These are phyloP conservation scores for Allomyces macrogynus DNA, from an alignment of 192 early-diverging fungal genomes.

Conservation along the genomic window DNA sequence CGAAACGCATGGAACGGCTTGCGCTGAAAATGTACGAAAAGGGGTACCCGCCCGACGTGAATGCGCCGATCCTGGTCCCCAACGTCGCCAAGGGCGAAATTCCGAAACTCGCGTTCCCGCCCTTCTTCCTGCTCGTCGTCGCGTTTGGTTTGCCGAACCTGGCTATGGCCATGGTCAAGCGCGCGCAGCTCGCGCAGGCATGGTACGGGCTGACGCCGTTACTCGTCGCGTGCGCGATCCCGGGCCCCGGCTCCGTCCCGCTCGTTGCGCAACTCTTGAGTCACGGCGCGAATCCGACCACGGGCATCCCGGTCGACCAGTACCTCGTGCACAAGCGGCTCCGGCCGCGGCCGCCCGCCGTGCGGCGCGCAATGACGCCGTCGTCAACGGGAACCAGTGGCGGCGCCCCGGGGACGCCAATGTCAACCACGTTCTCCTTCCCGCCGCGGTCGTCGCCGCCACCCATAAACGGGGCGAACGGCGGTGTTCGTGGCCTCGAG, in stretches of 20 bases:
- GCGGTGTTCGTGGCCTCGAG: background rate
- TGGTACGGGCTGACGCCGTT: conserved; percentile 36
- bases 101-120: conserved; percentile 15
- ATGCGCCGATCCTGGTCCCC: conserved; percentile 13
- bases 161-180: conserved; percentile 27
- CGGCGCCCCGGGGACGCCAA: background rate
- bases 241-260: background rate
- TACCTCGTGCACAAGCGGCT: background rate
- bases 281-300: background rate
- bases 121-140: conserved; percentile 27
- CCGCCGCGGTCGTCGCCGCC: background rate
- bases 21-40: conserved; percentile 29
- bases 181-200: conserved; percentile 17
- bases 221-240: conserved; percentile 10
- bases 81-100: background rate
- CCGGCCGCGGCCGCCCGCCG: background rate
- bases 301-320: background rate
- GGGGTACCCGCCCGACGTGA: conserved; percentile 30
- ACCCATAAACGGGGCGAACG: background rate
- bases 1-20: conserved; percentile 22
- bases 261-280: background rate
- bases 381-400: background rate
- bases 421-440: background rate
- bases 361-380: background rate
- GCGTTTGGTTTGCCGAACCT: conserved; percentile 21